Evolutionary conservation across 2,329 filamentous ascomycete species (phyloP), one percentile per base, ranked within the genome.

Genomic region (Fusarium longipes): DNA sequence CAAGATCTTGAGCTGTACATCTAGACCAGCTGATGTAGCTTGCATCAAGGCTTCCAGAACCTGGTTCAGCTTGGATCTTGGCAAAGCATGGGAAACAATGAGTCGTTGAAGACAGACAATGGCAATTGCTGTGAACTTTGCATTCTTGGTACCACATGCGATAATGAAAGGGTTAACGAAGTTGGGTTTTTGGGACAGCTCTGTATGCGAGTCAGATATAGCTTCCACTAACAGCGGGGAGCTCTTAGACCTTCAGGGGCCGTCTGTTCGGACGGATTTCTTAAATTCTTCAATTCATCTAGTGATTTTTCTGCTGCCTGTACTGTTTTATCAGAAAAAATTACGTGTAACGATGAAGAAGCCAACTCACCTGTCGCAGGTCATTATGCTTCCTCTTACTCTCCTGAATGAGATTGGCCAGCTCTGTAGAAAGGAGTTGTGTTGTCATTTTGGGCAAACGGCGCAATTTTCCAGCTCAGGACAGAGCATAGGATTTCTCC

Each of bases 161-260:
- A 98, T 90, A 66, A 99, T 87, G 75, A 99, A 98, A 3, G 96
- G 96, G 70, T 95, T 93, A 61, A 95, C 90, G 79, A 99, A 98
- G 75, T 91, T 89, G 58, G 91, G 85, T 70, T 89, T 90, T 74
- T 93, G 89, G 54, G 90, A 88, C 63, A 99, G 87, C 80, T 97
- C 96, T 97, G 62, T 51, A 25, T 53, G 20, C 39, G 75, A 60
- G 55, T 73, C 56, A 73, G 68, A 66, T 18, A 51, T 52, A 48
- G 59, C 51, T 64, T 47, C 36, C 56, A 52, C 58, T 61, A 64
- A 38, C 30, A 45, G 27, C 40, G 52, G 58, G 36, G 30, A 50
- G 39, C 43, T 72, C 47, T 70, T 57, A 64, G 47, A 80, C 79
- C 74, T 71, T 79, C 78, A 56, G 75, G 76, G 56, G 78, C 79